phyloP scores from a whole-genome alignment of 345 rosid species.

The Eucalyptus cloeziana region DNA sequence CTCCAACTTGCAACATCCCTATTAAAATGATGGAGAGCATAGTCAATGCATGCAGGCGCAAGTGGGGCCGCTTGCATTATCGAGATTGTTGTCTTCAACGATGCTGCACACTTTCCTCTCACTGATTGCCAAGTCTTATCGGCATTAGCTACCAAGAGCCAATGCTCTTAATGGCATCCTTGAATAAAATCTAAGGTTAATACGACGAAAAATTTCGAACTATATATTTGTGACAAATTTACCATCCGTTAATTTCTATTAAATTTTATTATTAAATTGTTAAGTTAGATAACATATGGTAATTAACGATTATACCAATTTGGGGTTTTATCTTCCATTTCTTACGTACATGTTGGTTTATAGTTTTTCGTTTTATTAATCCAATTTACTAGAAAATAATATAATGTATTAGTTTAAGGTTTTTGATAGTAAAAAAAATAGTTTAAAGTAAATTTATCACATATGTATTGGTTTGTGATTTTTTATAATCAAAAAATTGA shows the following conservation, averaged over 20 bases:
- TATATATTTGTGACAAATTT: no score
- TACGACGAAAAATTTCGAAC: rapidly evolving
- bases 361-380: no score
- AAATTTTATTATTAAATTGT: rapidly evolving
- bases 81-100: background rate
- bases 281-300: no score
- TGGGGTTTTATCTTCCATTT: no score
- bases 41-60: background rate
- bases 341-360: no score
- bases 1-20: background rate
- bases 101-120: background rate
- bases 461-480: no score
- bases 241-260: rapidly evolving
- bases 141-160: background rate
- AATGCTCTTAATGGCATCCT: background rate
- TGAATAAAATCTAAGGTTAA: background rate
- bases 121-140: rapidly evolving
- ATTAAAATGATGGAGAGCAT: background rate
- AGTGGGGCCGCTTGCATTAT: background rate
- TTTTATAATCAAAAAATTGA: no score
- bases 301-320: rapidly evolving
- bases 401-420: no score
- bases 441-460: no score
- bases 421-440: no score
- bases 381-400: rapidly evolving